These are phyloP conservation scores for Candida palmyrensis DNA, from an alignment of 805 yeast species.

Conservation along the genomic window DNA sequence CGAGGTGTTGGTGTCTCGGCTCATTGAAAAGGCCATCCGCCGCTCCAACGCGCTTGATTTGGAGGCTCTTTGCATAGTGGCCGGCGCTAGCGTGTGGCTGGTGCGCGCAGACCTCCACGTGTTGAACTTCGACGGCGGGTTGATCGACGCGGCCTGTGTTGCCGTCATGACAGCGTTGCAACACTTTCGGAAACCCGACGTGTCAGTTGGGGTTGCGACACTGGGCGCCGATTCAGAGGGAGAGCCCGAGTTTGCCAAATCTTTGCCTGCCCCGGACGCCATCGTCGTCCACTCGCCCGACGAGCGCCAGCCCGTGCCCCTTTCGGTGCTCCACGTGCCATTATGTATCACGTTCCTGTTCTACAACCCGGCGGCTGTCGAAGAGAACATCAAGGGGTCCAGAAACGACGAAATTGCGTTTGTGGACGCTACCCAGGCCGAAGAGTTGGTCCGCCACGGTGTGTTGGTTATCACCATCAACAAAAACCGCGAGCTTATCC, in stretches of 20 bases:
- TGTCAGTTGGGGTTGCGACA: conserved; percentile 58
- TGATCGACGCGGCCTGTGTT: conserved; percentile 84
- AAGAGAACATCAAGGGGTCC: conserved; percentile 68
- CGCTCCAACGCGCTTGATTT: conserved; percentile 88
- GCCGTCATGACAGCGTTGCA: conserved; percentile 84
- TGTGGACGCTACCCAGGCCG: conserved; percentile 72
- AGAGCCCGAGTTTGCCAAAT: too few species aligned
- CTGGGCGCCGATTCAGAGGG: too few species aligned
- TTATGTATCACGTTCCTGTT: conserved; percentile 87
- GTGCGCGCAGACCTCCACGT: conserved; percentile 87
- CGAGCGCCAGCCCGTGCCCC: conserved; percentile 83
- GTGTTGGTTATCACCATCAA: conserved; percentile 80
- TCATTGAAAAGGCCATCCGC: conserved; percentile 87
- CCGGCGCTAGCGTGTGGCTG: conserved; percentile 90
- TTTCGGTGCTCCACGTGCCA: conserved; percentile 84
- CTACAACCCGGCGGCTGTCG: conserved; percentile 61
- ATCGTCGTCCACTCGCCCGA: conserved; percentile 63
- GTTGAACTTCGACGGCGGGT: conserved; percentile 86
- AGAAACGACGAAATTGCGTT: conserved; percentile 54
- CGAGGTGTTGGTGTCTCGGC: conserved; percentile 73
- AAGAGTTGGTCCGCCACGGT: conserved; percentile 75
- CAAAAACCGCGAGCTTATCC: conserved; percentile 87
- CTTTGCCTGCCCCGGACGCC: too few species aligned
- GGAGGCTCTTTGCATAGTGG: conserved; percentile 84
- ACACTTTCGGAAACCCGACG: conserved; percentile 82